phyloP scores from a whole-genome alignment of 129 eudicot species.

The Helianthus annuus region DNA sequence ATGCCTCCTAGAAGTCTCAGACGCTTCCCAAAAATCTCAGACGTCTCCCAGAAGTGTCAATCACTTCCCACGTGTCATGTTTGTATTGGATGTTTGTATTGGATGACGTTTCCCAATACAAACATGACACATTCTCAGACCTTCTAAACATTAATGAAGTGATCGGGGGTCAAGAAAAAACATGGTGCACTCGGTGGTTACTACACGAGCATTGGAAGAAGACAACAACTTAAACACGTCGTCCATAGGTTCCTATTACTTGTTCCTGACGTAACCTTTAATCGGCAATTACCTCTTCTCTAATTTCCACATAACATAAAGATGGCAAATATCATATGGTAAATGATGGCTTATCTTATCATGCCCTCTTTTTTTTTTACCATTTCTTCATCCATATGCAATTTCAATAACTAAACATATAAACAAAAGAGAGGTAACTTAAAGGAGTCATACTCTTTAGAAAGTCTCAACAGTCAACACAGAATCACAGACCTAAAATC shows the following conservation, averaged over 20 bases:
- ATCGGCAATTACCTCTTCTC: background rate
- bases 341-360: background rate
- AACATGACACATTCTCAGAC: no score
- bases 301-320: background rate
- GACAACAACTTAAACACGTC: background rate
- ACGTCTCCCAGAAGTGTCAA: no score
- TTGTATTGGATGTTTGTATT: no score
- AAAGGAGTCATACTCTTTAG: background rate
- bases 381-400: background rate
- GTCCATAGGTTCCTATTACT: background rate
- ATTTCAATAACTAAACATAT: background rate
- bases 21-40: no score
- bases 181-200: no score
- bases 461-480: conserved; percentile 7
- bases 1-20: no score
- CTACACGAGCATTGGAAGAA: background rate
- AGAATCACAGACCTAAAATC: background rate
- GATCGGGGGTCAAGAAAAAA: no score
- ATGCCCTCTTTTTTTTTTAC: background rate
- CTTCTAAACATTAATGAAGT: no score
- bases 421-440: background rate
- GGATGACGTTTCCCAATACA: no score
- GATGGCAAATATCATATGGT: background rate
- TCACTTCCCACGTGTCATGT: no score
- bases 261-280: background rate